phyloP scores from a whole-genome alignment of 2,329 filamentous ascomycete genomes.

The Exutisphaerella laricina region DNA sequence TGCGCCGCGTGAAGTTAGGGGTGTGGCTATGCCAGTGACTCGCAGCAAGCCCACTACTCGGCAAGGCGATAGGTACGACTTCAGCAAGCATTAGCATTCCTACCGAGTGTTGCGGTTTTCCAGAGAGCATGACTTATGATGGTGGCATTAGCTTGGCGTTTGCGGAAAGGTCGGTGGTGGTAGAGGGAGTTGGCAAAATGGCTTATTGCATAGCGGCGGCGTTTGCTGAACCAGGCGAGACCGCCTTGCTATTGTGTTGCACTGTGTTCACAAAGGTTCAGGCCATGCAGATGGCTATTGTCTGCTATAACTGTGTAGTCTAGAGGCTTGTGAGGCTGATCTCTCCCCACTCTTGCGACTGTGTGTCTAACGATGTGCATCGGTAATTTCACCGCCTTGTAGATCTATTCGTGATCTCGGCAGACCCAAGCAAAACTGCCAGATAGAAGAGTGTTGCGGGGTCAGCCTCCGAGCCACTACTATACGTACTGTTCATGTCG shows the following conservation, averaged over 20 bases:
- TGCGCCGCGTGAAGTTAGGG: conserved; percentile 28
- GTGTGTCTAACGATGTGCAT: too few species aligned
- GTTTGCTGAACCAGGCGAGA: not conserved
- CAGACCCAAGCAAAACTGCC: too few species aligned
- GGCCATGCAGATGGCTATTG: not conserved
- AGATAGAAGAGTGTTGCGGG: too few species aligned
- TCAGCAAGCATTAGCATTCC: conserved; percentile 7
- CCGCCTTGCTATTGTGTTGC: too few species aligned
- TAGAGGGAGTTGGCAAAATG: not conserved
- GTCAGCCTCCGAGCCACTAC: too few species aligned
- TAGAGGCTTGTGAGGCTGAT: too few species aligned
- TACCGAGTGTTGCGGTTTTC: not conserved
- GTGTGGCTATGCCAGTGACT: conserved; percentile 37
- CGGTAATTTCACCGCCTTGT: too few species aligned
- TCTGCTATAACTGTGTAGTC: not conserved
- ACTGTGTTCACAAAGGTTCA: not conserved
- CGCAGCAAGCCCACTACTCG: conserved; percentile 47
- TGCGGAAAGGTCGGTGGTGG: not conserved
- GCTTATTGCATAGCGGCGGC: conserved; percentile 5
- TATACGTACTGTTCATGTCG: too few species aligned
- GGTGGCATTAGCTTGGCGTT: conserved; percentile 3
- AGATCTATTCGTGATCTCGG: too few species aligned
- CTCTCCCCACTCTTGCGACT: too few species aligned
- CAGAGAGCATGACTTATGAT: not conserved
- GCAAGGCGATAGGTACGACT: conserved; percentile 45